phyloP scores from a whole-genome alignment of 257 asterid species.

The Solanum tacnaense region DNA sequence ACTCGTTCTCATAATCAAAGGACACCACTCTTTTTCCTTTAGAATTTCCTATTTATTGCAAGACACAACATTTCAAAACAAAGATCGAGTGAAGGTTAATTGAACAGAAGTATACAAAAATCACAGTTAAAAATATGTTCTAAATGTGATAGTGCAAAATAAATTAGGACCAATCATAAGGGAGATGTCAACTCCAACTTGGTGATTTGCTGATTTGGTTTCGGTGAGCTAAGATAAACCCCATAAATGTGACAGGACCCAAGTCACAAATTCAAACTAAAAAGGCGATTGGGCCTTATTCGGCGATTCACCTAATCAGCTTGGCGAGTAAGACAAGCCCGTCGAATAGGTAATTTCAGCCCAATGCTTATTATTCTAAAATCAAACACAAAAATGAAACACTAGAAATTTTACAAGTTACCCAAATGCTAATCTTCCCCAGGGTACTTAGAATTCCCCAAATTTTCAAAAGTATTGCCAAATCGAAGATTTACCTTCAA shows the following conservation, averaged over 20 bases:
- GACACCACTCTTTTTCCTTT: background rate
- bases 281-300: background rate
- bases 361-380: background rate
- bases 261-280: background rate
- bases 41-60: background rate
- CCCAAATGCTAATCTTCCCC: background rate
- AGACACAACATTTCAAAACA: background rate
- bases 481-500: background rate
- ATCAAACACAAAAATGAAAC: background rate
- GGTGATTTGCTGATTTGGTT: background rate
- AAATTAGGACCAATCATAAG: background rate
- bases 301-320: background rate
- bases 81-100: background rate
- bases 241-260: background rate
- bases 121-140: background rate
- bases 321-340: background rate
- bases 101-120: background rate
- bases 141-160: background rate
- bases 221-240: background rate
- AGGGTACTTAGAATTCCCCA: background rate
- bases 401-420: background rate
- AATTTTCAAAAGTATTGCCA: background rate
- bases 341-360: background rate
- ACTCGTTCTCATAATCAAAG: background rate
- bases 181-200: background rate